phyloP scores from a whole-genome alignment of 2,329 filamentous ascomycete species.

The Tolypocladium cylindrosporum region DNA sequence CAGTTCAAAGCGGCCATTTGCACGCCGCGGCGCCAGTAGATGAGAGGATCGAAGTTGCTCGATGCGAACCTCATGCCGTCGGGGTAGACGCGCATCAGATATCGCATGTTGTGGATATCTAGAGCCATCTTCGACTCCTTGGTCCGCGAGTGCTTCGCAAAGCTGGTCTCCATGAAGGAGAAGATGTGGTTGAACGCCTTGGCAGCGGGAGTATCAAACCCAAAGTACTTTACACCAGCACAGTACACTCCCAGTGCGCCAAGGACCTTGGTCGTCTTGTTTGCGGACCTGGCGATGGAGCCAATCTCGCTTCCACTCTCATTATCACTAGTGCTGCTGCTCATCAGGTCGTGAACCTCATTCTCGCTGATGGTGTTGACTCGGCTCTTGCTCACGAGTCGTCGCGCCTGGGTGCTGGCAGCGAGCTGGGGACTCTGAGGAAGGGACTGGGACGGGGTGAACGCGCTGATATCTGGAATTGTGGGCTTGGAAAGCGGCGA shows the following conservation, averaged over 20 bases:
- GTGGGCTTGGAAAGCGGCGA: slow-evolving; percentile 52
- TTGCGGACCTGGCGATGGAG: slow-evolving; percentile 50
- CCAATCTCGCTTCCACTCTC: slow-evolving; percentile 56
- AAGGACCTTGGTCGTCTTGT: slow-evolving; percentile 77
- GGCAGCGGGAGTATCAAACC: slow-evolving; percentile 69
- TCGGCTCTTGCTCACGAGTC: slow-evolving; percentile 36
- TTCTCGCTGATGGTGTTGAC: slow-evolving; percentile 50
- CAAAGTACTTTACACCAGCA: slow-evolving; percentile 68
- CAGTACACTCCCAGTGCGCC: slow-evolving; percentile 77
- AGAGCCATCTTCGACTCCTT: slow-evolving; percentile 67
- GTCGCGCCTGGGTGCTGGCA: slow-evolving; percentile 41
- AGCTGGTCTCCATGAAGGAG: slow-evolving; percentile 85
- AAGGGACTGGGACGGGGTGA: slow-evolving; percentile 40
- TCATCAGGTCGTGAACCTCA: slow-evolving; percentile 42
- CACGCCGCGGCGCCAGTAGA: slow-evolving; percentile 89
- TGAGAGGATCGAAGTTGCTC: slow-evolving; percentile 87
- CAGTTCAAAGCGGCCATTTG: slow-evolving; percentile 98
- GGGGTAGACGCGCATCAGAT: slow-evolving; percentile 91
- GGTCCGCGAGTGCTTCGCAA: slow-evolving; percentile 69
- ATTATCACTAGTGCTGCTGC: slow-evolving; percentile 67
- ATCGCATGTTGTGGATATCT: slow-evolving; percentile 82
- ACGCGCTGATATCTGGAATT: slow-evolving; percentile 42
- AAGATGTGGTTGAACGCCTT: slow-evolving; percentile 90
- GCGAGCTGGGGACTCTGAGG: slow-evolving; percentile 44
- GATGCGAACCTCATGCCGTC: slow-evolving; percentile 73